phyloP scores from a whole-genome alignment of 164 flowering plant species.

The Tinospora cordifolia region DNA sequence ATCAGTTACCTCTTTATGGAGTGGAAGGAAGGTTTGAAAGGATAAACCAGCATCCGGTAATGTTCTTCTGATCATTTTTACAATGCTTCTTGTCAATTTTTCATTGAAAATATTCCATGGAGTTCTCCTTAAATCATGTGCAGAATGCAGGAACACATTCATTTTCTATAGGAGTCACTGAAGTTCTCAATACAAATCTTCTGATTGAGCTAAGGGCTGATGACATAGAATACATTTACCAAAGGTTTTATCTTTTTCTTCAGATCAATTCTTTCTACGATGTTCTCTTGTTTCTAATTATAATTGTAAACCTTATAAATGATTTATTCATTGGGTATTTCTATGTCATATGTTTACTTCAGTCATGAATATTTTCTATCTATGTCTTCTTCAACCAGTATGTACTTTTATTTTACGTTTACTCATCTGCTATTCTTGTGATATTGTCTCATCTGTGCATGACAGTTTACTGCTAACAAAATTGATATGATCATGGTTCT shows the following conservation, averaged over 20 bases:
- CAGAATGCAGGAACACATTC: conserved; percentile 88
- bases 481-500: too few relatives aligned
- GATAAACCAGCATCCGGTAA: conserved; percentile 94
- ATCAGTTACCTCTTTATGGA: conserved; percentile 65
- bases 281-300: background rate
- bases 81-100: background rate
- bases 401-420: background rate
- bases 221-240: conserved; percentile 89
- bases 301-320: background rate
- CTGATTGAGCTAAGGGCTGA: conserved; percentile 82
- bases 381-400: background rate
- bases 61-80: conserved; percentile 19
- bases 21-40: conserved; percentile 87
- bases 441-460: background rate
- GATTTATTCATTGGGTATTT: background rate
- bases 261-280: background rate
- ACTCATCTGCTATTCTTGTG: background rate
- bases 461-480: background rate
- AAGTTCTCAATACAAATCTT: conserved; percentile 73
- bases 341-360: background rate
- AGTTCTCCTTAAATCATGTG: conserved; percentile 18
- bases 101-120: background rate
- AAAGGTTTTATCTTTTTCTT: conserved; percentile 40
- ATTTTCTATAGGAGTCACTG: conserved; percentile 84
- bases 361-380: background rate